These are phyloP conservation scores for Myochromella boudieri DNA, from an alignment of 768 basidiomycete genomes.

Conservation along the genomic window DNA sequence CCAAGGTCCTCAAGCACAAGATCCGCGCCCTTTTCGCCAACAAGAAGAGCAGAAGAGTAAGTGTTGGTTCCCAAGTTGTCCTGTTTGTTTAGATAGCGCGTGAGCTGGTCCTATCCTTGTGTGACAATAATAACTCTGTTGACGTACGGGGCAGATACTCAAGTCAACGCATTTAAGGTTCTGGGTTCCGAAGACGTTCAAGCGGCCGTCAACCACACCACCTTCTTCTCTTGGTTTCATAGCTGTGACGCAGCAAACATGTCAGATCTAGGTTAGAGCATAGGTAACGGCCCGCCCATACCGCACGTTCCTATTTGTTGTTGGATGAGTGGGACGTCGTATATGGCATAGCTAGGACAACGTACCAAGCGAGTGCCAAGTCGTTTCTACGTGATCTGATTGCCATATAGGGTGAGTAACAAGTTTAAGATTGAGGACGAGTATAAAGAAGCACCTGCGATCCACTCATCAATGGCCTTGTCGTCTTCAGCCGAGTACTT, in stretches of 20 bases:
- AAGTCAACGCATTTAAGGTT: conserved; percentile 70
- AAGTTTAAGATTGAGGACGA: neutral
- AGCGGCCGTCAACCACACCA: conserved; percentile 62
- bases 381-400: conserved; percentile 69
- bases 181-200: conserved; percentile 64
- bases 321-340: neutral
- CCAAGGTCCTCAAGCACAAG: conserved; percentile 65
- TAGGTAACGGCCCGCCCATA: conserved; percentile 17
- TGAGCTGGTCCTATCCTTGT: neutral
- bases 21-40: conserved; percentile 69
- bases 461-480: conserved; percentile 71
- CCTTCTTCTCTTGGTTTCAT: conserved; percentile 70
- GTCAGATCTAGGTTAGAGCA: neutral
- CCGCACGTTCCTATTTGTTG: conserved; percentile 40
- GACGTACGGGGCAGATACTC: conserved; percentile 67
- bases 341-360: conserved; percentile 2
- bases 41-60: conserved; percentile 67
- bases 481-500: conserved; percentile 69
- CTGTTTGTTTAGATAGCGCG: conserved; percentile 26
- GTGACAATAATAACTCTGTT: neutral
- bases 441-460: conserved; percentile 36
- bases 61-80: conserved; percentile 75
- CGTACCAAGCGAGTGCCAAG: conserved; percentile 69
- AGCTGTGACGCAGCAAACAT: conserved; percentile 28
- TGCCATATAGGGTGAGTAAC: neutral